phyloP scores from a whole-genome alignment of 768 basidiomycete genomes.

The Lentinula edodes region DNA sequence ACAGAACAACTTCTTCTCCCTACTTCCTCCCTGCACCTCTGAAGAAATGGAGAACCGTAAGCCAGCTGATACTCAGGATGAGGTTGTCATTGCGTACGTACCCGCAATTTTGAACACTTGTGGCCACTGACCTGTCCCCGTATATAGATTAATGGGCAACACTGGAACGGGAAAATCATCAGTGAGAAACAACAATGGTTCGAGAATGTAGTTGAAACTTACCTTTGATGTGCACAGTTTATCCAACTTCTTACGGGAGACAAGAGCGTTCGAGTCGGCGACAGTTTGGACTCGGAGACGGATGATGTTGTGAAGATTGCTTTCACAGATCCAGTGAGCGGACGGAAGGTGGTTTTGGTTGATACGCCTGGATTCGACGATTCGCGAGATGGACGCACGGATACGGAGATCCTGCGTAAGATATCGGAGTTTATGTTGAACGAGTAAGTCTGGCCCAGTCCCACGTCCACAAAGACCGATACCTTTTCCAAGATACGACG shows the following conservation, averaged over 20 bases:
- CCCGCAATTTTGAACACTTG: no score
- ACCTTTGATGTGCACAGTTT: background rate
- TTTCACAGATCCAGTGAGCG: conserved; percentile 8
- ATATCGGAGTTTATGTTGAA: conserved; percentile 19
- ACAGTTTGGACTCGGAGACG: conserved; percentile 2
- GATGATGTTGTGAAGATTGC: background rate
- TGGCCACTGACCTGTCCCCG: no score
- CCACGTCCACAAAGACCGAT: background rate
- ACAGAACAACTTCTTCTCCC: background rate
- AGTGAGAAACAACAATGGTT: background rate
- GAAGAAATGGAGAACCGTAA: background rate
- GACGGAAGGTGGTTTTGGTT: conserved; percentile 14
- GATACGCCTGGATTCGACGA: conserved; percentile 25
- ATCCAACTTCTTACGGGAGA: conserved; percentile 3
- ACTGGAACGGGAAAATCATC: conserved; percentile 7
- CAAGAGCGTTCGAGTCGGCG: background rate
- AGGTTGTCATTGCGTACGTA: conserved; percentile 1
- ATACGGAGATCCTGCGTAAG: conserved; percentile 30
- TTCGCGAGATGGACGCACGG: conserved; percentile 18
- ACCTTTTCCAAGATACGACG: conserved; percentile 4
- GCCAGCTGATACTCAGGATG: background rate
- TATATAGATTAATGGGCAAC: background rate
- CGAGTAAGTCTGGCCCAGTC: conserved; percentile 14
- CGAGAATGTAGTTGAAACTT: background rate
- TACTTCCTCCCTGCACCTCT: background rate